phyloP scores from a whole-genome alignment of 345 rosid species.

The Brassica nigra region DNA sequence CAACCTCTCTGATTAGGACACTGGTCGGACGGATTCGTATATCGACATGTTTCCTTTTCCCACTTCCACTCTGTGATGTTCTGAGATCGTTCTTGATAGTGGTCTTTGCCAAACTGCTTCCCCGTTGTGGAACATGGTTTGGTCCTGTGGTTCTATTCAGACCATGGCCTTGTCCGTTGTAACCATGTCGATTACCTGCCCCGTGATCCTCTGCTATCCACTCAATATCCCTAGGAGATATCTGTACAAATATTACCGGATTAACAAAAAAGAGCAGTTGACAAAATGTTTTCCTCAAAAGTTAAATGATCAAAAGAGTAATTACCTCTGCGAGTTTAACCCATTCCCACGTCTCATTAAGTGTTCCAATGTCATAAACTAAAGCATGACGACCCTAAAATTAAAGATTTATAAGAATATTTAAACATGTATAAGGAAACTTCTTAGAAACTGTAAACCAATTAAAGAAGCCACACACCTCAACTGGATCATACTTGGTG shows the following conservation, averaged over 20 bases:
- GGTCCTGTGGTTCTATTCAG: conserved; percentile 55
- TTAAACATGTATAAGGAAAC: neutral
- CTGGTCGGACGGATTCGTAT: conserved; percentile 75
- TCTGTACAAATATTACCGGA: conserved; percentile 43
- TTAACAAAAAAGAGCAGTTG: neutral
- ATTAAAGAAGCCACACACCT: conserved; percentile 49
- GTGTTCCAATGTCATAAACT: conserved; percentile 77
- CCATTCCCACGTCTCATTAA: conserved; percentile 91
- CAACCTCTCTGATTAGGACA: conserved; percentile 70
- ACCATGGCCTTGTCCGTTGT: conserved; percentile 45
- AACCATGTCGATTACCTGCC: conserved; percentile 53
- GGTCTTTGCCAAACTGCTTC: conserved; percentile 56
- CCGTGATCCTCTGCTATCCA: conserved; percentile 74
- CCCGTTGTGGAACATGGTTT: conserved; percentile 59
- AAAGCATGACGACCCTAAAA: conserved; percentile 78
- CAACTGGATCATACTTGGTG: conserved; percentile 59
- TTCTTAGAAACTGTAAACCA: conserved; percentile 11
- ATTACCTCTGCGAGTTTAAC: conserved; percentile 81
- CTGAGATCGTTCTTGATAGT: conserved; percentile 67
- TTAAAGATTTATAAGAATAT: conserved; percentile 11
- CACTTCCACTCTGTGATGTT: conserved; percentile 71
- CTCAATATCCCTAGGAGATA: conserved; percentile 79
- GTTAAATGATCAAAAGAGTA: conserved; percentile 10
- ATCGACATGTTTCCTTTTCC: conserved; percentile 62
- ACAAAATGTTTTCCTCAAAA: neutral